Percentiles rank a stretch among this genome's conserved stretches.
These are phyloP conservation scores for Xylariaceae sp. DNA, from an alignment of 2,329 filamentous ascomycete species.

Conservation along the genomic window DNA sequence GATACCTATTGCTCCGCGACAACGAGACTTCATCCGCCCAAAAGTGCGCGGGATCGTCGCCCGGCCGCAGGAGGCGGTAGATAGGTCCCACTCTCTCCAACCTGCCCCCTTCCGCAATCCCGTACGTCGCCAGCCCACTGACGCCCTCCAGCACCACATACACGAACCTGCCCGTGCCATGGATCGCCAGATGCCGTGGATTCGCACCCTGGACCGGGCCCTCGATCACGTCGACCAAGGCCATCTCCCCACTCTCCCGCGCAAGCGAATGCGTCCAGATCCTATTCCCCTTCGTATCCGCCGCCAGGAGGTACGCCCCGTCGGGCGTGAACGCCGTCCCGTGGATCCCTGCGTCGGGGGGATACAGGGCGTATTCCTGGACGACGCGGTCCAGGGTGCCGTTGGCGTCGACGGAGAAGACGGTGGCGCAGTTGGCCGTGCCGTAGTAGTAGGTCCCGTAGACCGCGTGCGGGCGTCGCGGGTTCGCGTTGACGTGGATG, in stretches of 20 bases:
- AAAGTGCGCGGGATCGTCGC: conserved; percentile 22
- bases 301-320: conserved; percentile 42
- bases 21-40: conserved; percentile 33
- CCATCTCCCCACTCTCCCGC: conserved; percentile 16
- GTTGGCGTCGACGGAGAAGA: conserved; percentile 38
- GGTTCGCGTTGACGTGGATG: conserved; percentile 25
- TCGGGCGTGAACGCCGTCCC: conserved; percentile 43
- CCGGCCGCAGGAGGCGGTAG: conserved; percentile 24
- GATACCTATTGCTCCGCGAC: conserved; percentile 25
- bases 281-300: conserved; percentile 42
- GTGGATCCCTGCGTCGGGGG: conserved; percentile 40
- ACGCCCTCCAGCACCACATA: conserved; percentile 28
- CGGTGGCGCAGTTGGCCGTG: conserved; percentile 25
- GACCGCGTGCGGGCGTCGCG: conserved; percentile 24
- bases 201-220: conserved; percentile 20
- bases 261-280: conserved; percentile 32
- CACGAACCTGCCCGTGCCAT: conserved; percentile 23
- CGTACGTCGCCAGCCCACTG: conserved; percentile 23
- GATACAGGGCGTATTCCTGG: conserved; percentile 40
- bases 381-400: conserved; percentile 38
- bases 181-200: conserved; percentile 28
- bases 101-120: conserved; percentile 13
- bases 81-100: conserved; percentile 9
- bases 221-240: conserved; percentile 5
- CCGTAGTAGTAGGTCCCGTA: conserved; percentile 29